A percentile compares a stretch with the other conserved stretches of the same genome.
phyloP scores from a whole-genome alignment of 2,329 filamentous ascomycete species.

The Botrytis fragariae region DNA sequence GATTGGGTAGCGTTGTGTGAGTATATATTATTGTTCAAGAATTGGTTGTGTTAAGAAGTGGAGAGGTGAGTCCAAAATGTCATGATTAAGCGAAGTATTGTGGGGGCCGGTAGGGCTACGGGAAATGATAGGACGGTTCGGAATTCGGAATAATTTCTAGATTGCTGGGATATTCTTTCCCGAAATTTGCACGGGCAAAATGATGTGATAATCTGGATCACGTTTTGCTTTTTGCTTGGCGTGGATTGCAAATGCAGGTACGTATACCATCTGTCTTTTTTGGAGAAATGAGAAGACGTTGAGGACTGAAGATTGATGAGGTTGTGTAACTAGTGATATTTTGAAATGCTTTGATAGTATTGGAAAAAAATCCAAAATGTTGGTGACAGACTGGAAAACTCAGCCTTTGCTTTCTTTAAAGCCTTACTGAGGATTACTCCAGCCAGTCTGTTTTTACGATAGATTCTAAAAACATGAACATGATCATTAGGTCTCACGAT shows the following conservation, averaged over 20 bases:
- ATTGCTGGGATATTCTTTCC: not conserved
- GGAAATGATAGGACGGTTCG: not conserved
- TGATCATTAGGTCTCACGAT: not conserved
- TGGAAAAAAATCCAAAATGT: not conserved
- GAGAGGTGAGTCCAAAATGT: not conserved
- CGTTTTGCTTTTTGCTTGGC: not conserved
- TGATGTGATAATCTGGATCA: not conserved
- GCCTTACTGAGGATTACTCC: not conserved
- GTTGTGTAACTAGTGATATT: not conserved
- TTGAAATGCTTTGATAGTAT: not conserved
- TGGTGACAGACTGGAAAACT: not conserved
- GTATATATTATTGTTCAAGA: not conserved
- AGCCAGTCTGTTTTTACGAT: not conserved
- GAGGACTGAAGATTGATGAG: not conserved
- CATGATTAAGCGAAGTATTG: not conserved
- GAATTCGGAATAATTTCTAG: not conserved
- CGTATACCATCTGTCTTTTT: not conserved
- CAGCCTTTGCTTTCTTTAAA: not conserved
- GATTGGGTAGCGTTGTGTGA: rapidly evolving
- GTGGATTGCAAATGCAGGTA: not conserved
- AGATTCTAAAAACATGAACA: too few species aligned
- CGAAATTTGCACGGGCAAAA: not conserved
- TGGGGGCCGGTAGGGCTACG: constrained; percentile 4
- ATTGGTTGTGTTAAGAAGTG: not conserved
- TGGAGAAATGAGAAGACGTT: not conserved